Evolutionary conservation across 495 filamentous ascomycete species (phyloP).

Genomic region (Cladorrhinum samala): DNA sequence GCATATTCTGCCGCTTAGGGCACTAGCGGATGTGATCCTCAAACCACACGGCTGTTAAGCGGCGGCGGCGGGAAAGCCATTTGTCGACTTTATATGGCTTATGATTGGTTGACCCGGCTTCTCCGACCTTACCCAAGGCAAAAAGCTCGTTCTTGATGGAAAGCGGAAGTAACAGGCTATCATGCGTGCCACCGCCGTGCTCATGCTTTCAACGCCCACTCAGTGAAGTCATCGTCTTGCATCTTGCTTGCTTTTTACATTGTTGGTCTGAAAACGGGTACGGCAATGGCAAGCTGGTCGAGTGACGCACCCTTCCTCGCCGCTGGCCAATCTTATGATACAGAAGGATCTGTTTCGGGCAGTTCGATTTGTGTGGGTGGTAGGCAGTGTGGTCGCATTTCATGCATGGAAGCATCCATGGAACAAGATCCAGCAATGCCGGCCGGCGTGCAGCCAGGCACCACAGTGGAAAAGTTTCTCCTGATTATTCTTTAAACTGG

Average conservation of each 20-base stretch:
- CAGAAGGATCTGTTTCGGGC: background rate
- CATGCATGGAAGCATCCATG: background rate
- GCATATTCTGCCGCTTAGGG: too few relatives aligned
- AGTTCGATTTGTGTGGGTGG: background rate
- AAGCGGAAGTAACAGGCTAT: background rate
- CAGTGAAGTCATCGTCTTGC: background rate
- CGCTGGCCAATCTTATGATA: background rate
- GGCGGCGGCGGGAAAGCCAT: too few relatives aligned
- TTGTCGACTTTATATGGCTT: too few relatives aligned
- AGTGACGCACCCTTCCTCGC: background rate
- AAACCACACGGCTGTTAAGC: too few relatives aligned
- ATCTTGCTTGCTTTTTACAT: too few relatives aligned
- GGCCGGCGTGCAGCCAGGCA: background rate
- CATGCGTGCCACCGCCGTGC: background rate
- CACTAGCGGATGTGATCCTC: too few relatives aligned
- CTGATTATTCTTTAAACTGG: too few relatives aligned
- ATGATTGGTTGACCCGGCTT: background rate
- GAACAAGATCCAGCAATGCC: background rate
- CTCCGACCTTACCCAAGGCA: background rate
- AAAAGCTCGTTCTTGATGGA: background rate
- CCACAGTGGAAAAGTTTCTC: too few relatives aligned
- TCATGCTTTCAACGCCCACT: background rate
- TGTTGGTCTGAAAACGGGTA: too few relatives aligned
- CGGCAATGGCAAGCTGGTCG: too few relatives aligned
- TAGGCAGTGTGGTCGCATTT: background rate